Evolutionary conservation across 257 asterid species (phyloP), one percentile per base, ranked within the genome.

Genomic region (Mentha longifolia): DNA sequence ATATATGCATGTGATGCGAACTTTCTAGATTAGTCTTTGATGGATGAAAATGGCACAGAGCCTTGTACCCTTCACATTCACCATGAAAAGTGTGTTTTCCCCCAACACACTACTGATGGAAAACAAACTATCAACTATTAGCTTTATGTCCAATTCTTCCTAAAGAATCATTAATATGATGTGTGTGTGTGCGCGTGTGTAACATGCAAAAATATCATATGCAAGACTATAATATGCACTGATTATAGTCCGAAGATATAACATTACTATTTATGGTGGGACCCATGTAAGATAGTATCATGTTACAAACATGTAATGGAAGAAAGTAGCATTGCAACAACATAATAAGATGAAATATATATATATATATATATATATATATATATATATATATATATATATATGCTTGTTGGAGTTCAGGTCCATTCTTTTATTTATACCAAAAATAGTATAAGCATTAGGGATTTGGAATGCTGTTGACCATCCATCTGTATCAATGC

Each of bases 401-500:
- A 15, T 15, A 6, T 47, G 54, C 54, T 47, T 47, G 54, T 47
- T 47, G 54, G 16, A 16, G 6, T 47, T 47, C 9, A 47, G 19
- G 8, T 15, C 17, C 54, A 47, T 3, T 20, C 30, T 19, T 39
- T 20, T 68, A 3, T 39, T 20, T n/a, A 33, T 41, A 10, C 65
- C 49, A 72, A 52, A 65, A 5, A 65, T 46, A 35, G 39, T 35
- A 65, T 3, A 12, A 13, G 8, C 22, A 73, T 63, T 64, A 64
- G 50, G 72, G 35, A 4, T 43, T 54, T 55, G 41, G 72, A 49
- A 30, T 19, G 33, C 28, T 16, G 3, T 74, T 74, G 61, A 55
- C 67, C 73, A 74, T 65, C 17, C 46, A 65, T 65, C 15, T 14
- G 5, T 33, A 54, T 54, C 67, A 55, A 42, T 73, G 31, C n/a